A percentile compares a stretch with the other conserved stretches of the same genome.
These are phyloP conservation scores for Eucalyptus cloeziana DNA, from an alignment of 345 rosid species.

Conservation along the genomic window DNA sequence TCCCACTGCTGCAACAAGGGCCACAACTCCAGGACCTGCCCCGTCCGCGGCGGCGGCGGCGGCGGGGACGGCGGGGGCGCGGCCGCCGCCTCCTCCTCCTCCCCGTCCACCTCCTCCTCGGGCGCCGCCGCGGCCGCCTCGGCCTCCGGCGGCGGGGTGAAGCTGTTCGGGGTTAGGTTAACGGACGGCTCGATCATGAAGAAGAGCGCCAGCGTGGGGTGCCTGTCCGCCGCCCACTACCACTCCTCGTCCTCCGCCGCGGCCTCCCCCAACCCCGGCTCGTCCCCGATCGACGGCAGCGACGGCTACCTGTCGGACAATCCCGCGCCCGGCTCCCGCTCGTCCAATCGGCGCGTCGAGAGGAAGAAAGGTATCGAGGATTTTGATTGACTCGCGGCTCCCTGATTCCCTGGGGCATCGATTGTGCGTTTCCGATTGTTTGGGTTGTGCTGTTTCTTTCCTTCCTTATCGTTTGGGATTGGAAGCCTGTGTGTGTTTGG, in stretches of 20 bases:
- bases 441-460: not conserved
- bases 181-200: conserved; percentile 91
- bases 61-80: not conserved
- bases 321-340: conserved; percentile 40
- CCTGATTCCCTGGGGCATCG: not conserved
- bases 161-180: conserved; percentile 74
- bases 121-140: not conserved
- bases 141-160: conserved; percentile 19
- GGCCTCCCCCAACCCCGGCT: conserved; percentile 58
- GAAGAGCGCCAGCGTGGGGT: conserved; percentile 96
- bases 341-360: conserved; percentile 52
- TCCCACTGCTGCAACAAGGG: conserved; percentile 96
- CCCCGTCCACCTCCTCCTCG: not conserved
- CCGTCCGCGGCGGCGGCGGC: conserved; percentile 19
- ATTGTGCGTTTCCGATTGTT: not conserved
- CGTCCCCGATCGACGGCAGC: not conserved
- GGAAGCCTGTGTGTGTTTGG: not conserved
- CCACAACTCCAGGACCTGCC: conserved; percentile 83
- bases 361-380: conserved; percentile 62
- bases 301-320: conserved; percentile 60
- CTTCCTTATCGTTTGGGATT: not conserved
- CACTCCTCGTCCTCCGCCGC: conserved; percentile 61
- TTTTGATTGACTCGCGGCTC: not conserved
- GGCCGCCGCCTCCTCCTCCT: not conserved
- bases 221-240: conserved; percentile 48